A percentile compares a stretch with the other conserved stretches of the same genome.
Conservation (phyloP, 2,329 filamentous ascomycete genomes). For the Colletotrichum magnum region DNA sequence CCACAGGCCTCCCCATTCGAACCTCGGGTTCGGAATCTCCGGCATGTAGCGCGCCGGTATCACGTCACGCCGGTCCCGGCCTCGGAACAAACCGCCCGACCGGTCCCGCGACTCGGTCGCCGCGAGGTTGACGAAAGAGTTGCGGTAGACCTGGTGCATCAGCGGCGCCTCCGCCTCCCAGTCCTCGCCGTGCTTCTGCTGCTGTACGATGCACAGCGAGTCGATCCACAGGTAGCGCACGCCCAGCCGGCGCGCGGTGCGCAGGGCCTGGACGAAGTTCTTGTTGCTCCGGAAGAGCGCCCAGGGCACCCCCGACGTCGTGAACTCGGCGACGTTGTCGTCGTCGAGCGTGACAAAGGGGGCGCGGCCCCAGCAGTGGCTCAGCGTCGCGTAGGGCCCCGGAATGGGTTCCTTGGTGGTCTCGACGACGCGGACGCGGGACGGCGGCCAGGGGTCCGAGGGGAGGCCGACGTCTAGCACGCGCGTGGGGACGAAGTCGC, state of each 20-base stretch:
- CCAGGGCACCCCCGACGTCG: slow-evolving; percentile 19
- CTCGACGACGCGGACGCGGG: slow-evolving; percentile 20
- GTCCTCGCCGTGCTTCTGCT: slow-evolving; percentile 32
- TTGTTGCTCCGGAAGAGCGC: slow-evolving; percentile 7
- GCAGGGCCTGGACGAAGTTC: slow-evolving; percentile 44
- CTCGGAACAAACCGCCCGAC: slow-evolving; percentile 30
- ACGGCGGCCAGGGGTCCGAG: background rate
- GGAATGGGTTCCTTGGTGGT: background rate
- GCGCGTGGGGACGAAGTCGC: slow-evolving; percentile 33
- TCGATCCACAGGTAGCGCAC: slow-evolving; percentile 47
- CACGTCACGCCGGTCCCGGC: background rate
- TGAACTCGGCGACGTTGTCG: slow-evolving; percentile 10
- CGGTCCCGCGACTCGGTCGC: slow-evolving; percentile 33
- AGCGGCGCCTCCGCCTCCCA: slow-evolving; percentile 38
- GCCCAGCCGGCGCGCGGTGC: slow-evolving; percentile 35
- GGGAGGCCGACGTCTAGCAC: slow-evolving; percentile 36
- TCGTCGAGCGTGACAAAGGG: slow-evolving; percentile 26
- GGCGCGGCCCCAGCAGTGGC: slow-evolving; percentile 43
- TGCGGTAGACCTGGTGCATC: slow-evolving; percentile 38
- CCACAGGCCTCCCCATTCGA: background rate
- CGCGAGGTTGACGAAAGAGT: slow-evolving; percentile 42
- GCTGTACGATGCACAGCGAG: slow-evolving; percentile 46
- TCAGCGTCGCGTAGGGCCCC: slow-evolving; percentile 39
- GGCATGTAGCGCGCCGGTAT: background rate
- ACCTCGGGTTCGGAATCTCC: background rate